Evolutionary conservation across 2,329 filamentous ascomycete species (phyloP).

Genomic region (Albophoma yamanashiensis): DNA sequence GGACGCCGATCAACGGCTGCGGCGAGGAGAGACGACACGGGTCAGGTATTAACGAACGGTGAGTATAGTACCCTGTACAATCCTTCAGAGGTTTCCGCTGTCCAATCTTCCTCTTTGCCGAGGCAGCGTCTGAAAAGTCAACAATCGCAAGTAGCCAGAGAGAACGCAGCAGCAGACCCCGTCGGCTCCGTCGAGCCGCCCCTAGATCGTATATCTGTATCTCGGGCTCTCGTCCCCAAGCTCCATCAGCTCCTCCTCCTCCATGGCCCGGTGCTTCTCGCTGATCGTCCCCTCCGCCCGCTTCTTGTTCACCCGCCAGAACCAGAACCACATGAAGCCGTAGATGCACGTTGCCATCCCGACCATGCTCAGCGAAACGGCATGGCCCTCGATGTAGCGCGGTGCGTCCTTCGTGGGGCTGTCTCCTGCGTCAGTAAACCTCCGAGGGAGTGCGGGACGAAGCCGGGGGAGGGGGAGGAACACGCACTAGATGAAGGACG

Average conservation of each 20-base stretch:
- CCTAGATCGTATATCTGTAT: constrained; percentile 32
- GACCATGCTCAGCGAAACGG: constrained; percentile 48
- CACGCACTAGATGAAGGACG: constrained; percentile 50
- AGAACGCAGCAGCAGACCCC: not conserved
- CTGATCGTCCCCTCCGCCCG: constrained; percentile 27
- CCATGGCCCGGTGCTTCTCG: constrained; percentile 27
- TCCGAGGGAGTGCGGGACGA: not conserved
- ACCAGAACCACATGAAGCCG: constrained; percentile 43
- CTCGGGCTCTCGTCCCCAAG: constrained; percentile 41
- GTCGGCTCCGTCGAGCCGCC: not conserved
- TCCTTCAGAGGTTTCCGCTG: not conserved
- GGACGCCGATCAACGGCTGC: not conserved
- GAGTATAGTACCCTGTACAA: not conserved
- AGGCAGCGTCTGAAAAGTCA: not conserved
- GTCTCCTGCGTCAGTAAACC: not conserved
- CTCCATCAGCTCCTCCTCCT: constrained; percentile 36
- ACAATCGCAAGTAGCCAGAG: not conserved
- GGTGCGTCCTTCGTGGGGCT: constrained; percentile 38
- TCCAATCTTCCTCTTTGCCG: not conserved
- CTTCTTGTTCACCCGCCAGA: constrained; percentile 33
- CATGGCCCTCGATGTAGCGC: constrained; percentile 51
- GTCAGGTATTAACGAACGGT: not conserved
- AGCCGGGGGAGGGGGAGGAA: not conserved
- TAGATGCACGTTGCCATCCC: constrained; percentile 42
- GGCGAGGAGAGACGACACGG: not conserved